Conservation (phyloP, 2,329 filamentous ascomycete genomes). For the Colletotrichum phormii region DNA sequence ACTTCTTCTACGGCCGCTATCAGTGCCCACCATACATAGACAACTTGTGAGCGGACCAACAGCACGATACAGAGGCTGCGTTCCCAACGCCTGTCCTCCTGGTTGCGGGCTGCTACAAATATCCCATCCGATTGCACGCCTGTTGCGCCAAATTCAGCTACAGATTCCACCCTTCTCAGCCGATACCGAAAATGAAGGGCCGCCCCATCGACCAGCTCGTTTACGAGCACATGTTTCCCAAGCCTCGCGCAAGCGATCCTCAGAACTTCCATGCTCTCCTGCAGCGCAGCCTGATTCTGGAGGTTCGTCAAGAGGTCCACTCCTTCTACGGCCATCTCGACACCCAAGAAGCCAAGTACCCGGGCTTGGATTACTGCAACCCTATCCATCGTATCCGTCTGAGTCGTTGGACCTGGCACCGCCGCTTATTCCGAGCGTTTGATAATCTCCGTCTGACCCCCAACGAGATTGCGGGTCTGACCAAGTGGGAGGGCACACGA, state of each 20-base stretch:
- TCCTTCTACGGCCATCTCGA: slow-evolving; percentile 84
- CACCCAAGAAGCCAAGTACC: slow-evolving; percentile 84
- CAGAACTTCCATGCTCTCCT: slow-evolving; percentile 78
- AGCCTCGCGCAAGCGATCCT: slow-evolving; percentile 74
- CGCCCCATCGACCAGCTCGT: slow-evolving; percentile 78
- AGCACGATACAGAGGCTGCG: background rate
- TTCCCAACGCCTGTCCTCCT: background rate
- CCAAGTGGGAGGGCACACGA: slow-evolving; percentile 85
- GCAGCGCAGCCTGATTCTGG: slow-evolving; percentile 77
- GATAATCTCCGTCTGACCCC: slow-evolving; percentile 76
- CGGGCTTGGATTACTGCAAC: slow-evolving; percentile 82
- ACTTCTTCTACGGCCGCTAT: background rate
- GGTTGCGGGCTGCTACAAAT: background rate
- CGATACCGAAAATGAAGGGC: slow-evolving; percentile 70
- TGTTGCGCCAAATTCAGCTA: background rate
- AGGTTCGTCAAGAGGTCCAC: slow-evolving; percentile 83
- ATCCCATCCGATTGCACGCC: slow-evolving; percentile 1
- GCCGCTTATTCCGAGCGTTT: slow-evolving; percentile 80
- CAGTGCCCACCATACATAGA: background rate
- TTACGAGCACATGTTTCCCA: slow-evolving; percentile 79
- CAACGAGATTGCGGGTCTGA: slow-evolving; percentile 76
- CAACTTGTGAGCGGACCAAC: background rate
- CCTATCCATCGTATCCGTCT: slow-evolving; percentile 81
- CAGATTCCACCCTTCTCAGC: background rate
- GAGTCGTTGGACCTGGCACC: slow-evolving; percentile 80